Evolutionary conservation across 306 rosid species (phyloP).

Genomic region (Castanopsis chinensis): DNA sequence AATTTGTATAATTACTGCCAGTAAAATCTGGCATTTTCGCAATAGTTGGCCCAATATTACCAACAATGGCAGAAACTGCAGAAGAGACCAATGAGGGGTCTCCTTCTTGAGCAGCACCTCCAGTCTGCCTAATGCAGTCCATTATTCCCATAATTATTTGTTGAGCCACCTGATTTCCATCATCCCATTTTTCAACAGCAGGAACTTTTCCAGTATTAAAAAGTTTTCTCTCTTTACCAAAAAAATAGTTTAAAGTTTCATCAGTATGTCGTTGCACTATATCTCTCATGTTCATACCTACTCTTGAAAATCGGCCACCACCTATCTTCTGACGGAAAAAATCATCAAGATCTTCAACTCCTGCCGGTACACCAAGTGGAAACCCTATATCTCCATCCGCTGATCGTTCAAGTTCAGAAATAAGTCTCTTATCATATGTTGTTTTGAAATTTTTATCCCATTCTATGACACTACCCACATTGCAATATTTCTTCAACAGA

Average conservation of each 20-base stretch:
- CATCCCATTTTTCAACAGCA: conserved; percentile 76
- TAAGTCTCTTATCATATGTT: conserved; percentile 73
- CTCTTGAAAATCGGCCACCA: conserved; percentile 76
- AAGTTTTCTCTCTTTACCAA: conserved; percentile 75
- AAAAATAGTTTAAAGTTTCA: conserved; percentile 51
- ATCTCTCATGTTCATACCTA: conserved; percentile 75
- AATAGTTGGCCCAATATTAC: conserved; percentile 60
- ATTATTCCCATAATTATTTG: conserved; percentile 65
- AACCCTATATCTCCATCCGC: conserved; percentile 76
- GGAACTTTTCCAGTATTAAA: conserved; percentile 60
- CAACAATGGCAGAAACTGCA: conserved; percentile 87
- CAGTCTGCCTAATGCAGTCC: conserved; percentile 90
- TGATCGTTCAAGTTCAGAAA: conserved; percentile 69
- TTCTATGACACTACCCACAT: conserved; percentile 67
- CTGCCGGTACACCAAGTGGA: conserved; percentile 85
- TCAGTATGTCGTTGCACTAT: conserved; percentile 79
- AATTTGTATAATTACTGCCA: conserved; percentile 47
- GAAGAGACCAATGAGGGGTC: conserved; percentile 92
- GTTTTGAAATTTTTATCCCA: conserved; percentile 85
- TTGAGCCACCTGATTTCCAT: conserved; percentile 79
- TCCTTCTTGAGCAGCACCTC: conserved; percentile 99
- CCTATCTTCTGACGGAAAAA: conserved; percentile 85
- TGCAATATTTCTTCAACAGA: conserved; percentile 67
- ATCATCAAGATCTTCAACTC: conserved; percentile 93
- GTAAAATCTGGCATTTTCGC: conserved; percentile 64